Conservation (phyloP, 2,329 filamentous ascomycete genomes). For the Talaromyces sp. region DNA sequence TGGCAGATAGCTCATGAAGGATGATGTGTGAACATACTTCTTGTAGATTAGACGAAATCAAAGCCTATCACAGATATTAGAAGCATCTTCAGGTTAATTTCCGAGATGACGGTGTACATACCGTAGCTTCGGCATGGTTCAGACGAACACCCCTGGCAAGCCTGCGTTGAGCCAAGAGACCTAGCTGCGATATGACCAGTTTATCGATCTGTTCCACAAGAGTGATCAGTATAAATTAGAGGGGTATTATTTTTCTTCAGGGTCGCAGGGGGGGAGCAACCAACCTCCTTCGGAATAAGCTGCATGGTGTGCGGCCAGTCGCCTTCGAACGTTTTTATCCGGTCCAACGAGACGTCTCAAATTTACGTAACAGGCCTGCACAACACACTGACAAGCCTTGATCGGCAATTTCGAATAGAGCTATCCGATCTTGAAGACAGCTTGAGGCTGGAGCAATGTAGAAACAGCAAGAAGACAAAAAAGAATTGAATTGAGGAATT, state of each 20-base stretch:
- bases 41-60: constrained; percentile 80
- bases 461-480: background rate
- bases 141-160: constrained; percentile 82
- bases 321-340: background rate
- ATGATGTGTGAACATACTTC: constrained; percentile 51
- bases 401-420: background rate
- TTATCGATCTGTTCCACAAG: constrained; percentile 74
- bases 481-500: background rate
- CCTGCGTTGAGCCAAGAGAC: constrained; percentile 77
- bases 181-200: constrained; percentile 85
- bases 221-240: background rate
- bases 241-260: background rate
- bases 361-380: background rate
- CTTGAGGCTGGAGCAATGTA: background rate
- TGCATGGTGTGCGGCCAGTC: constrained; percentile 32
- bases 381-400: background rate
- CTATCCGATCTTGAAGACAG: background rate
- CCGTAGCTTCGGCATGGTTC: constrained; percentile 84
- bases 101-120: constrained; percentile 30
- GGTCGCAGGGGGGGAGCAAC: constrained; percentile 5
- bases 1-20: background rate
- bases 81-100: background rate
- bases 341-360: background rate
- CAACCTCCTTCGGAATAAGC: constrained; percentile 45
- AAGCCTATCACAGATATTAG: constrained; percentile 23